Conservation (phyloP, 2,329 filamentous ascomycete genomes). For the Colletotrichum godetiae region DNA sequence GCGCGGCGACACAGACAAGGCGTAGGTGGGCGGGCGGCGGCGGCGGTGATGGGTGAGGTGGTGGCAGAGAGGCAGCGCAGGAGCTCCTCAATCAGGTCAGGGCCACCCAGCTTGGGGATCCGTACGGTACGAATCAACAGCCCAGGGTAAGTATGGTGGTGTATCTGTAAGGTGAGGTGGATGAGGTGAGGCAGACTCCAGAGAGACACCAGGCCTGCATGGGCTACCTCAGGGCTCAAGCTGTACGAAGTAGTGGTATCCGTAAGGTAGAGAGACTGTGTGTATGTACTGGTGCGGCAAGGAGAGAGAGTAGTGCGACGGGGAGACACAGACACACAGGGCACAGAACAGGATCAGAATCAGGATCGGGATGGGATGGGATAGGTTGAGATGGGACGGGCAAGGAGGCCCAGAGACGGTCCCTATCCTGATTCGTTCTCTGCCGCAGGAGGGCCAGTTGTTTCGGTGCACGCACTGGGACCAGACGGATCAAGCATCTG, state of each 20-base stretch:
- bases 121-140: conserved; percentile 29
- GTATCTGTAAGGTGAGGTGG: not conserved
- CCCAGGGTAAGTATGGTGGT: not conserved
- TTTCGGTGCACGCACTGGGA: conserved; percentile 43
- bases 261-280: not conserved
- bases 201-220: not conserved
- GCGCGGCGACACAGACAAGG: conserved; percentile 16
- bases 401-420: conserved; percentile 36
- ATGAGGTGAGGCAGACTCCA: not conserved
- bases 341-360: not conserved
- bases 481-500: conserved; percentile 47
- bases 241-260: not conserved
- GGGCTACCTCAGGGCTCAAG: not conserved
- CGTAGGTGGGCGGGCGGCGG: not conserved
- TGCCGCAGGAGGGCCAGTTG: conserved; percentile 47
- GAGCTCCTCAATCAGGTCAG: conserved; percentile 11
- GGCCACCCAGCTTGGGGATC: conserved; percentile 14
- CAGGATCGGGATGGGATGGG: conserved; percentile 14
- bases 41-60: not conserved
- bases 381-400: conserved; percentile 38
- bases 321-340: not conserved
- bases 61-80: conserved; percentile 7
- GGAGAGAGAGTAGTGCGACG: not conserved
- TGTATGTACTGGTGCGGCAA: not conserved
- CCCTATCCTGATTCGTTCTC: conserved; percentile 46